phyloP scores from a whole-genome alignment of 176 grass and related monocot genomes.

The Hsuehochloa calcarea region DNA sequence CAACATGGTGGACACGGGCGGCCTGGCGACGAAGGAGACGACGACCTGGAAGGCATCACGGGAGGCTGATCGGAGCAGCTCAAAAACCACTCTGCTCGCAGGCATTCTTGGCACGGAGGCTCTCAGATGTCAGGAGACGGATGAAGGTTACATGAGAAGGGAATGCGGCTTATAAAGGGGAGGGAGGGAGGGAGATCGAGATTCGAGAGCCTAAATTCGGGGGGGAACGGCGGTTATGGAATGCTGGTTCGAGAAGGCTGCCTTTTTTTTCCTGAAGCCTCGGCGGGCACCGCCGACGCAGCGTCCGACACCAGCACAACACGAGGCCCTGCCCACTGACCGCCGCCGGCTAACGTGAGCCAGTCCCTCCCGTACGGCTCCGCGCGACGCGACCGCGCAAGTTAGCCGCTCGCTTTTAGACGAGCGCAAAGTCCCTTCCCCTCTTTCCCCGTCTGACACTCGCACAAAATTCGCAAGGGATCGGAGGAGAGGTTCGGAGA shows the following conservation, averaged over 20 bases:
- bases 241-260: neutral
- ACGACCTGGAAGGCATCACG: constrained; percentile 49
- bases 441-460: neutral
- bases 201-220: neutral
- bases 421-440: neutral
- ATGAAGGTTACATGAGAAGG: neutral
- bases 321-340: too few relatives aligned
- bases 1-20: constrained; percentile 46
- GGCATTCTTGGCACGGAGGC: neutral
- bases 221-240: neutral
- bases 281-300: neutral
- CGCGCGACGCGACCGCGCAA: neutral
- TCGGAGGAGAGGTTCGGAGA: too few relatives aligned
- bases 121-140: neutral
- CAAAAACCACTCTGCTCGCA: constrained; percentile 27
- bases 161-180: neutral
- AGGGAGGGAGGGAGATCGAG: neutral
- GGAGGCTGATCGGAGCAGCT: constrained; percentile 35
- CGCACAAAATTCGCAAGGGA: too few relatives aligned
- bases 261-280: neutral
- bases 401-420: neutral
- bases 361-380: neutral
- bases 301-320: too few relatives aligned
- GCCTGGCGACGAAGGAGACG: constrained; percentile 39
- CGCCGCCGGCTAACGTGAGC: neutral